Base-by-base conservation (phyloP, 1,284 basidiomycete genomes). In the Puccinia horiana region DNA sequence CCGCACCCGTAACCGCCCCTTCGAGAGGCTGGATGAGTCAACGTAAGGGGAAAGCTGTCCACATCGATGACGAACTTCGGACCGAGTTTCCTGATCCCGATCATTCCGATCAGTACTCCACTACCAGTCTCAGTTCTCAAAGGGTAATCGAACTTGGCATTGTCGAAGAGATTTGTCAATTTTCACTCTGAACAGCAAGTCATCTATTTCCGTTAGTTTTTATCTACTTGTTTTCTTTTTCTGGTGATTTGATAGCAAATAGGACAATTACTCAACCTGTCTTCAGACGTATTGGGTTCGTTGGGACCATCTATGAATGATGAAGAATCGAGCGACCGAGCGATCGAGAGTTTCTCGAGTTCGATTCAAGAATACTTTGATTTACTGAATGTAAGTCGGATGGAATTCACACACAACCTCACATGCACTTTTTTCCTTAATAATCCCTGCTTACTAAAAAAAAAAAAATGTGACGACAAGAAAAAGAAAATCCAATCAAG, bases 11-110 rank as follows among this genome's bases (percentile, higher is more conserved):
- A 35, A 75, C 73, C 12, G 73, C 73, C 23, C 49, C 73, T 75
- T 47, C 73, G 14, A 49, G 73, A 35, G 56, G 49, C 23, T 75
- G 73, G 73, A 75, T 75, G 73, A 75, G 73, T 75, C 73, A 75
- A n/a, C 47, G 73, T 4, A 75, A 75, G 32, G 73, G 73, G 18
- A 75, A 56, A 75, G 73, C 73, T 23, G 56, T 75, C 18, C 56
- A 54, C 29, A 75, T 75, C n/a, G 73, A 75, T 52, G 73, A 56
- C 23, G 49, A 29, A 4, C 23, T 56, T 26, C n/a, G 54, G 26
- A 56, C 11, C 23, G 54, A 56, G 54, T 26, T 56, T n/a, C 20
- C 20, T 9, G 54, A 26, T 26, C n/a, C n/a, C 20, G n/a, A 26
- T 5, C n/a, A 56, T 2, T 56, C 54, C n/a, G 54, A 56, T 26